Base-by-base conservation (phyloP, 768 basidiomycete genomes). In the Cystofilobasidium bisporidii region DNA sequence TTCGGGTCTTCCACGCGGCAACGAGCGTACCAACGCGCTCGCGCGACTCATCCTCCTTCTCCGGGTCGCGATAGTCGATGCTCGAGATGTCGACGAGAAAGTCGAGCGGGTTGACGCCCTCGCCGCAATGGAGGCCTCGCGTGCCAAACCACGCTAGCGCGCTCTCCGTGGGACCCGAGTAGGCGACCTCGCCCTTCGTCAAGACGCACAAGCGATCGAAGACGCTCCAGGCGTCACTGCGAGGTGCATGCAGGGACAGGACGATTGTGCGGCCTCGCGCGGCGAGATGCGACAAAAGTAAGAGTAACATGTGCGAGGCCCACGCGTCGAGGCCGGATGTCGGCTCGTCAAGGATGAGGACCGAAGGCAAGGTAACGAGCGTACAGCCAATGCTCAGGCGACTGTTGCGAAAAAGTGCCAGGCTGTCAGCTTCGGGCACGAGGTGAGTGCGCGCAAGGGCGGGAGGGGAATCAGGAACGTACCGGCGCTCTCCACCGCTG, bases 181-280 rank as follows among this genome's bases (percentile, higher is more conserved):
- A 76, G 75, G 84, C 66, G 58, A 79, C 76, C 56, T 77, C 77
- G 0, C 86, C 86, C 40, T 80, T 79, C 0, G 84, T 79, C 17
- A 88, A 79, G 28, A 88, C 76, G 36, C 85, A 75, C 17, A 87
- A 76, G 38, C 82, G 78, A 58, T 83, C 83, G 73, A 88, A 87
- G 53, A 84, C 80, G 0, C 80, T 72, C 59, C 86, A 81, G 0
- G 84, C 84, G 65, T 83, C 83, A 28, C 82, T 81, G 26, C 82
- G 81, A 0, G 86, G 86, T 66, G 87, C 86, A 71, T 88, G 86
- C 62, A 88, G 85, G 6, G 84, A 84, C 22, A 83, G 82, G 56
- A 87, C 80, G 38, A 86, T 80, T 40, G 85, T 81, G 22, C 75
- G 72, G 22, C 73, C 73, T 36, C 73, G 69, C 33, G 71, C 57